Conservation (phyloP, 495 filamentous ascomycete species). For the Talaromyces proteolyticus region DNA sequence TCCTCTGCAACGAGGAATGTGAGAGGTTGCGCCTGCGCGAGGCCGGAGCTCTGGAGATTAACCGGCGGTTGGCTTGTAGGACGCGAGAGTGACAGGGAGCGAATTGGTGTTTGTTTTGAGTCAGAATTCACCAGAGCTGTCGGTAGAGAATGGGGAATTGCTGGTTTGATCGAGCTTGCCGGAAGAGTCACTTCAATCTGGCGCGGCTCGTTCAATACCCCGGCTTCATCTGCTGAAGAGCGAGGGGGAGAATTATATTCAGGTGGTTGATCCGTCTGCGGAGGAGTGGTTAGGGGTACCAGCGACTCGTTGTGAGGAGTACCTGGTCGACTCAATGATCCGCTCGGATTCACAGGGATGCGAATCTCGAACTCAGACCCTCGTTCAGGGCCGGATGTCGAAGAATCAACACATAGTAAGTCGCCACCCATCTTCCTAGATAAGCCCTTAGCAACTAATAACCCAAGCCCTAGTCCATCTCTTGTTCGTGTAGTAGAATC, state of each 20-base stretch:
- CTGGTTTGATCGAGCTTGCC: neutral
- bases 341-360: conserved; percentile 53
- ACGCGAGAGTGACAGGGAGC: neutral
- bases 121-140: neutral
- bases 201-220: neutral
- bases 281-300: conserved; percentile 15
- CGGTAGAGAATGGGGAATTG: neutral
- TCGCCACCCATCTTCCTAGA: conserved; percentile 73
- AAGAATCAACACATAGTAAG: conserved; percentile 60
- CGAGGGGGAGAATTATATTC: neutral
- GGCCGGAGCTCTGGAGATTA: conserved; percentile 11
- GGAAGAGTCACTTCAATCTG: neutral
- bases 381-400: conserved; percentile 58
- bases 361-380: conserved; percentile 74
- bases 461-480: conserved; percentile 69
- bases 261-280: neutral
- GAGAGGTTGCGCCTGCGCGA: conserved; percentile 56
- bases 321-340: conserved; percentile 29
- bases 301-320: conserved; percentile 24
- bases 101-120: neutral
- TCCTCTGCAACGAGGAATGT: conserved; percentile 75
- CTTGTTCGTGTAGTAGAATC: conserved; percentile 64
- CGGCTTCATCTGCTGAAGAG: neutral
- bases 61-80: neutral
- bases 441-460: conserved; percentile 72